Base-by-base conservation (phyloP, 768 basidiomycete genomes). In the Podaxis carcinomalis region DNA sequence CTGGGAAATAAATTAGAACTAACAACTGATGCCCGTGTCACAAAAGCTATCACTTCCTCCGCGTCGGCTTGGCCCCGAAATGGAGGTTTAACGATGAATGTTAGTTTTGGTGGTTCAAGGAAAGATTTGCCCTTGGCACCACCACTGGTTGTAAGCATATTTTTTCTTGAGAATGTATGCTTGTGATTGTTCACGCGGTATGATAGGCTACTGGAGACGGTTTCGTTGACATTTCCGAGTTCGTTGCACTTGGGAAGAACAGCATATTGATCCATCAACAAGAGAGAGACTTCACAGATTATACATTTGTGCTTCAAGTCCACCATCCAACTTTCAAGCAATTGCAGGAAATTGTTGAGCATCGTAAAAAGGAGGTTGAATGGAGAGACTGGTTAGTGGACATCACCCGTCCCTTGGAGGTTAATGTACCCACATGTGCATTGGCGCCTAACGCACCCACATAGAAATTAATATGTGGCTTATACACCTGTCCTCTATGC, bases 251-350 rank as follows among this genome's bases (percentile, higher is more conserved):
- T 0, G 84, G 83, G 19, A 46, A 67, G 7, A 85, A 85, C 63
- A 69, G 57, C 0, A 66, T 86, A 7, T 70, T 76, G 59, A 72
- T 87, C 35, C 65, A 62, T 35, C 83, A 83, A 56, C 68, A 65
- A 32, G 69, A 28, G 36, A 51, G 68, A 19, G 80, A 81, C 64
- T 68, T 83, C 69, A 78, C 79, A 5, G 69, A 73, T 35, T 78
- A 81, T 59, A 69, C 76, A 25, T 73, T 84, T 52, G 72, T 82
- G 28, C 69, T 87, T 4, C 77, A 78, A 51, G 75, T 73, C 1
- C 84, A 87, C 67, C 73, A 67, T 39, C 85, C 85, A 3, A 85
- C 82, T 5, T 64, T 50, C 6, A 68, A 66, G 1, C 85, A 86
- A 65, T 65, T 83, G 2, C 66, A 70, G 25, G 68, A 74, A 60